phyloP scores from a whole-genome alignment of 2,329 filamentous ascomycete genomes.

The Lecanicillium sp. region DNA sequence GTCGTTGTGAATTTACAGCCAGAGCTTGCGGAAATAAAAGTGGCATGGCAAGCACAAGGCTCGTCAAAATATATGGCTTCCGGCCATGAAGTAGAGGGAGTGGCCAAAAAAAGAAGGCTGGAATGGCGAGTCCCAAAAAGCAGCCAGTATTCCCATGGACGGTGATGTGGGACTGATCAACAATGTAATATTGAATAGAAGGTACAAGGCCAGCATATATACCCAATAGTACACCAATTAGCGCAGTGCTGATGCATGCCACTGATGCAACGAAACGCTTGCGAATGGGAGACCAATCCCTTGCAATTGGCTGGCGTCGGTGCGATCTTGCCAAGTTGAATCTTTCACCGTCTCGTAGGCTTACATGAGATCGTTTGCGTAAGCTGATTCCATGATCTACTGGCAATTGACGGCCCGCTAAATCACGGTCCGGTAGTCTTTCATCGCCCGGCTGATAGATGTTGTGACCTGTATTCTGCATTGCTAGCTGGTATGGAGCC shows the following conservation, averaged over 20 bases:
- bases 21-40: slow-evolving; percentile 71
- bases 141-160: slow-evolving; percentile 69
- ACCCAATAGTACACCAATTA: slow-evolving; percentile 63
- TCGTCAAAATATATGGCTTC: slow-evolving; percentile 66
- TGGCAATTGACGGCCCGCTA: slow-evolving; percentile 17
- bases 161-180: slow-evolving; percentile 58
- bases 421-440: slow-evolving; percentile 17
- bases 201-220: slow-evolving; percentile 74
- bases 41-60: slow-evolving; percentile 62
- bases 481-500: slow-evolving; percentile 1
- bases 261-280: slow-evolving; percentile 63
- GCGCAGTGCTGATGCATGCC: slow-evolving; percentile 64
- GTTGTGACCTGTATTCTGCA: neutral
- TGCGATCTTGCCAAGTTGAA: slow-evolving; percentile 48
- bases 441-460: slow-evolving; percentile 15
- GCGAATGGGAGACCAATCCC: slow-evolving; percentile 60
- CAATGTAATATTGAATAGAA: slow-evolving; percentile 70
- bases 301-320: slow-evolving; percentile 57
- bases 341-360: slow-evolving; percentile 38
- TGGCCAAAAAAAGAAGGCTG: slow-evolving; percentile 66
- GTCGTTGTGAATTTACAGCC: slow-evolving; percentile 48
- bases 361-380: slow-evolving; percentile 45
- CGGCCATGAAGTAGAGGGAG: slow-evolving; percentile 67
- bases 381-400: slow-evolving; percentile 33
- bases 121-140: slow-evolving; percentile 62